phyloP scores from a whole-genome alignment of 1,139 yeast genomes.

The Taphrina sp. region DNA sequence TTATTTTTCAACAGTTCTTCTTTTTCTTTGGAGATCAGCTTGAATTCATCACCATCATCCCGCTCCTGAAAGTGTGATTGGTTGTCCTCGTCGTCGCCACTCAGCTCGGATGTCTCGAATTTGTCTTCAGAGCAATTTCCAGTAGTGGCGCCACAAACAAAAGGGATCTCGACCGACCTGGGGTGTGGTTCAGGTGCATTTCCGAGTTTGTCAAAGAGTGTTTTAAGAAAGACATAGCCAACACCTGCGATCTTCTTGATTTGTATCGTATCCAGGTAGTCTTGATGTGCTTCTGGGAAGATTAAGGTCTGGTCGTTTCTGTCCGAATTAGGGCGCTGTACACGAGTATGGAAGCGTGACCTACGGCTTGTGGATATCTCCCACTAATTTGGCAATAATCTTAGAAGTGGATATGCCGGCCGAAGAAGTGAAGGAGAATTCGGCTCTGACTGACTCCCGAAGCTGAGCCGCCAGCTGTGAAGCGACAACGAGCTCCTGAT shows the following conservation, averaged over 20 bases:
- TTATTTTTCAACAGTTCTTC: conserved; percentile 5
- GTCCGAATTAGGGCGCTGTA: too few relatives aligned
- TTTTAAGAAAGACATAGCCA: conserved; percentile 33
- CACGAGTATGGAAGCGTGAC: too few relatives aligned
- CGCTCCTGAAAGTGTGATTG: too few relatives aligned
- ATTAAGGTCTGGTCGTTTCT: conserved; percentile 40
- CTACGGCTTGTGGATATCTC: conserved; percentile 44
- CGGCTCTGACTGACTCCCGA: conserved; percentile 40
- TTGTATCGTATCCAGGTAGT: conserved; percentile 6
- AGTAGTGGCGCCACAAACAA: too few relatives aligned
- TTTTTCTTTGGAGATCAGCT: conserved; percentile 12
- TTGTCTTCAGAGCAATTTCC: too few relatives aligned
- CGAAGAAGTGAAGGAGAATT: conserved; percentile 44
- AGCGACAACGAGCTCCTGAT: conserved; percentile 38
- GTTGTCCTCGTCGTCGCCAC: background rate
- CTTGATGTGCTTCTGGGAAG: conserved; percentile 5
- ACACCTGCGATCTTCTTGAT: conserved; percentile 27
- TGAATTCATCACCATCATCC: conserved; percentile 24
- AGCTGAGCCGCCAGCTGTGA: conserved; percentile 43
- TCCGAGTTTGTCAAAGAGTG: conserved; percentile 23
- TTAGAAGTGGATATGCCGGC: conserved; percentile 44
- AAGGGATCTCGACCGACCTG: conserved; percentile 1
- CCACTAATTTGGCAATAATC: conserved; percentile 44
- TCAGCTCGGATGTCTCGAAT: background rate
- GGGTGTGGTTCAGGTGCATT: background rate